A percentile compares a stretch with the other conserved stretches of the same genome.
These are phyloP conservation scores for Rhexocercosporidium sp. DNA, from an alignment of 2,329 filamentous ascomycete species.

Conservation along the genomic window DNA sequence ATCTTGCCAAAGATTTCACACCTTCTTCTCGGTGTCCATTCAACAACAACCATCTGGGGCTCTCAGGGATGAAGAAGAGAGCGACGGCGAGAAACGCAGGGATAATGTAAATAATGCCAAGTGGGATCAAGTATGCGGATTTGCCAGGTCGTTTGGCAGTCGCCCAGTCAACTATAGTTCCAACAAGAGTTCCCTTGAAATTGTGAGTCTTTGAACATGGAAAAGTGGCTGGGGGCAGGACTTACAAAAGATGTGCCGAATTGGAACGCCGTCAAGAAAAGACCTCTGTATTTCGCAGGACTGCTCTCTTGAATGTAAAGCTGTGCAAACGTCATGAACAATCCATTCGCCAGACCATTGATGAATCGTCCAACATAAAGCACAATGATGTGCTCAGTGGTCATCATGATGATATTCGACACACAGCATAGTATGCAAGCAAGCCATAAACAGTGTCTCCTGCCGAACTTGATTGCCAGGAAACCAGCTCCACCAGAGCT, in stretches of 20 bases:
- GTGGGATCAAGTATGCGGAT: slow-evolving; percentile 44
- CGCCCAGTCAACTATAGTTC: slow-evolving; percentile 57
- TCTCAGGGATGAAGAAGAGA: slow-evolving; percentile 64
- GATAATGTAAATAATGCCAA: slow-evolving; percentile 38
- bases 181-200: slow-evolving; percentile 48
- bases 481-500: slow-evolving; percentile 51
- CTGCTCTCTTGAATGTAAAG: slow-evolving; percentile 52
- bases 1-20: slow-evolving; percentile 37
- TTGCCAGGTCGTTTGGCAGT: slow-evolving; percentile 39
- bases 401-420: slow-evolving; percentile 63
- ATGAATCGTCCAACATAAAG: slow-evolving; percentile 60
- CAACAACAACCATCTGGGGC: slow-evolving; percentile 53
- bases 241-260: slow-evolving; percentile 53
- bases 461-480: slow-evolving; percentile 51
- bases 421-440: slow-evolving; percentile 54
- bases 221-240: slow-evolving; percentile 36
- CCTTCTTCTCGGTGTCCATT: slow-evolving; percentile 35
- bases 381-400: slow-evolving; percentile 55
- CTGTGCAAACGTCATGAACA: slow-evolving; percentile 27
- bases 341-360: slow-evolving; percentile 52
- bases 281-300: slow-evolving; percentile 53
- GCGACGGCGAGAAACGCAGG: slow-evolving; percentile 54
- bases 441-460: slow-evolving; percentile 50
- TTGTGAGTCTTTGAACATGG: not conserved
- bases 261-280: slow-evolving; percentile 54